Base-by-base conservation (phyloP, 495 filamentous ascomycete genomes). In the Podospora anserina region DNA sequence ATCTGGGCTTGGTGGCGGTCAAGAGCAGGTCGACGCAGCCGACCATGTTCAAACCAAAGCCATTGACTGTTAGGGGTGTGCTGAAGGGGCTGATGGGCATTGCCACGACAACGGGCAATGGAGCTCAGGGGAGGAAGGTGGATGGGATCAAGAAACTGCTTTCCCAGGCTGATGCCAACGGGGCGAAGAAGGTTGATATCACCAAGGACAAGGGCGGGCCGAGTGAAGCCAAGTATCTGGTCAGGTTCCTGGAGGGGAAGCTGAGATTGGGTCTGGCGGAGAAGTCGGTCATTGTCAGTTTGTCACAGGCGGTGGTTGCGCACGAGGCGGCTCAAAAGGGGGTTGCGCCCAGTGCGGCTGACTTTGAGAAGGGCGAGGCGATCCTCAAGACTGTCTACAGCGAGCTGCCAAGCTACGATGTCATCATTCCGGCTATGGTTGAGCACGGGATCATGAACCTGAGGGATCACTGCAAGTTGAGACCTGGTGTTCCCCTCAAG, bases 11-110 rank as follows among this genome's bases (percentile, higher is more conserved):
- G 63, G 95, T 99, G 1, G 95, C 95, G 26, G 92, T 95, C 30
- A 97, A 98, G 79, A 96, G 92, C 76, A 86, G 96, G 77, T 90
- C 88, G 20, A 97, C 93, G 61, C 95, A 99, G 75, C 90, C 90
- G 13, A 98, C 96, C 1, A 97, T 99, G 91, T 97, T 97, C 83
- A 94, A 95, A 76, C 96, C 93, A 3, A 97, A 97, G 77, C 83
- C 93, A 23, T 82, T 99, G 72, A 97, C 93, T 1, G 85, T 99
- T 4, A 85, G 84, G 55, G 92, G 91, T 20, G 94, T 99, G 2
- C 92, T 94, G 73, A 90, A 96, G 78, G 91, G 92, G 11, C 78
- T 99, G 28, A 90, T 98, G 80, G 88, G 82, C 18, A 96, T 99
- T 71, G 96, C 95, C 30, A 96, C 89, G 5, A 85, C 91, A 27